Evolutionary conservation across 331 rosid species (phyloP).

Genomic region (Rhamnella rubrinervis): DNA sequence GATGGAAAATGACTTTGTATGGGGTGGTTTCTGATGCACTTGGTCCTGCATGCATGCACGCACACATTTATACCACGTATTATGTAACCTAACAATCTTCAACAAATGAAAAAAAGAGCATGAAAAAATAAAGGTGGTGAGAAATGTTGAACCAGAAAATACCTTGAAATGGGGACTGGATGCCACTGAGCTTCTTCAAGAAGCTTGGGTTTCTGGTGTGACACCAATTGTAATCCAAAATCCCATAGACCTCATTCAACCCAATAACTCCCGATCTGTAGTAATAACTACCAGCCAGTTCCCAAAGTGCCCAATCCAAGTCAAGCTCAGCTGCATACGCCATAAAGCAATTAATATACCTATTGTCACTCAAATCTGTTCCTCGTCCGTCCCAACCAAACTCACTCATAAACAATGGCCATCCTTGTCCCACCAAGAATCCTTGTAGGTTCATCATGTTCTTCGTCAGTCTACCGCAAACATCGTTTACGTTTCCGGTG

Average conservation of each 20-base stretch:
- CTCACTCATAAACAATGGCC: constrained; percentile 77
- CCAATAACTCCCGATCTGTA: constrained; percentile 68
- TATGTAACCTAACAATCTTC: too few relatives aligned
- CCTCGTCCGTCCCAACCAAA: constrained; percentile 78
- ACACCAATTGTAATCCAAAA: constrained; percentile 61
- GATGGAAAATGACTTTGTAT: constrained; percentile 70
- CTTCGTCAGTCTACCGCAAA: constrained; percentile 54
- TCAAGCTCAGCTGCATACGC: constrained; percentile 71
- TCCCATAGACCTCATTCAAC: constrained; percentile 69
- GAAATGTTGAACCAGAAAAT: not conserved
- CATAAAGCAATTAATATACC: constrained; percentile 69
- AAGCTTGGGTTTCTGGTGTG: constrained; percentile 47
- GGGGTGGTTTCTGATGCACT: constrained; percentile 37
- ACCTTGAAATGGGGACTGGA: constrained; percentile 81
- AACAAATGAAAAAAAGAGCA: not conserved
- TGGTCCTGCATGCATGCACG: constrained; percentile 53
- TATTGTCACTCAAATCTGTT: constrained; percentile 63
- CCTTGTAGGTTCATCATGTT: constrained; percentile 52
- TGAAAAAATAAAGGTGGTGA: not conserved
- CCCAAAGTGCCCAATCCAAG: constrained; percentile 81
- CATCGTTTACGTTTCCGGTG: constrained; percentile 70
- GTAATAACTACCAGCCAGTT: constrained; percentile 81
- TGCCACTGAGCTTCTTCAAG: constrained; percentile 47
- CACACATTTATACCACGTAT: constrained; percentile 1
- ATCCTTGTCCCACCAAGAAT: constrained; percentile 59